Conservation (phyloP, 2,329 filamentous ascomycete species). For the Nannizzia gypsea region DNA sequence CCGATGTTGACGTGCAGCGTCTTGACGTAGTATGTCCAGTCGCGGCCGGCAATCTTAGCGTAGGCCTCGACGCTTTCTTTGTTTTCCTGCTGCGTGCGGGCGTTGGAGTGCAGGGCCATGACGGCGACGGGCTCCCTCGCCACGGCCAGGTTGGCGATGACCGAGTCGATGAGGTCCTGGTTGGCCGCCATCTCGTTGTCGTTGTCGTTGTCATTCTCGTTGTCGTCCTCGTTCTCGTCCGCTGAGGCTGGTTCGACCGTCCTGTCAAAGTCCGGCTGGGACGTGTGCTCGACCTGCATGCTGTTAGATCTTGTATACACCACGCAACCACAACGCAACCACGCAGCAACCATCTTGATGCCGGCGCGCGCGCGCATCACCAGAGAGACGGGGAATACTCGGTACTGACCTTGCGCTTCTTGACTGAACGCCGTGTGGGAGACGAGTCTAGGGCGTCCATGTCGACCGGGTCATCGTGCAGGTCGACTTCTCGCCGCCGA, state of each 20-base stretch:
- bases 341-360: too few relatives aligned
- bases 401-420: conserved; percentile 38
- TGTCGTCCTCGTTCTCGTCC: conserved; percentile 33
- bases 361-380: background rate
- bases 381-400: too few relatives aligned
- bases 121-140: conserved; percentile 36
- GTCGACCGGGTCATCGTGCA: conserved; percentile 33
- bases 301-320: background rate
- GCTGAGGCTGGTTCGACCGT: conserved; percentile 26
- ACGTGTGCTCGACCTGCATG: conserved; percentile 24
- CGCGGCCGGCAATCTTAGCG: conserved; percentile 40
- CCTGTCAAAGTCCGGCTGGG: conserved; percentile 23
- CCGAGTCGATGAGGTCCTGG: conserved; percentile 36
- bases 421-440: conserved; percentile 35
- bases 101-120: conserved; percentile 35
- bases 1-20: conserved; percentile 40
- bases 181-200: conserved; percentile 32
- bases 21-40: conserved; percentile 43
- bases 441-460: conserved; percentile 38
- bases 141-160: conserved; percentile 37
- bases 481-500: conserved; percentile 35
- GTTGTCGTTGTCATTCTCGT: conserved; percentile 34
- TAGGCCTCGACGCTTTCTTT: conserved; percentile 39
- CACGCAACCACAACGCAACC: background rate
- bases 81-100: conserved; percentile 30